phyloP scores from a whole-genome alignment of 495 filamentous ascomycete species.

The Tetracladium setigerum region DNA sequence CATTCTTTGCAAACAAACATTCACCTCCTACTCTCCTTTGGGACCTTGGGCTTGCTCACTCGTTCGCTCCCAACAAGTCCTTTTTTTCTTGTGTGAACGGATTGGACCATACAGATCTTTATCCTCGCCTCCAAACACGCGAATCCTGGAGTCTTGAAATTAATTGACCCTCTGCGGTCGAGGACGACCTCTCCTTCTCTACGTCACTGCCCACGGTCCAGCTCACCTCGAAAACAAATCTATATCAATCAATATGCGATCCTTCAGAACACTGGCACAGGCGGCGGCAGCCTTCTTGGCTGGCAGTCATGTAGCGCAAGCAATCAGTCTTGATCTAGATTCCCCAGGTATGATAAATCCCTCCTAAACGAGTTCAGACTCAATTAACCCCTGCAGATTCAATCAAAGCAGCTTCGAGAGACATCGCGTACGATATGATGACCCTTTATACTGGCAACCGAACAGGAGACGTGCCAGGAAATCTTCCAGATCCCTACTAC shows the following conservation, averaged over 20 bases:
- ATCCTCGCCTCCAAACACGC: no score
- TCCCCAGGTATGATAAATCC: constrained; percentile 11
- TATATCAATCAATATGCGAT: constrained; percentile 10
- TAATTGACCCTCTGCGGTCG: no score
- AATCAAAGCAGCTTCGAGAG: constrained; percentile 52
- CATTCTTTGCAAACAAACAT: no score
- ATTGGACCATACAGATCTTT: no score
- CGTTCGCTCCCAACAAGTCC: no score
- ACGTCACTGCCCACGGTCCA: no score
- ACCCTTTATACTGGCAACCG: constrained; percentile 62
- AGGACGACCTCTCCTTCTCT: no score
- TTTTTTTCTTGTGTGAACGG: no score
- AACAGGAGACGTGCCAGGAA: constrained; percentile 52
- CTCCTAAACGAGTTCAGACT: neutral
- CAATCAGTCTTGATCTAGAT: constrained; percentile 15
- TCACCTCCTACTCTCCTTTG: no score
- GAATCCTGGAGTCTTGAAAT: no score
- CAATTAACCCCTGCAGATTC: constrained; percentile 33
- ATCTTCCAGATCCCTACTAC: constrained; percentile 55
- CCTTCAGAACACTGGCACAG: neutral
- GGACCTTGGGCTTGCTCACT: no score
- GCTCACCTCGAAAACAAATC: no score
- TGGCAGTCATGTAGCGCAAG: constrained; percentile 7
- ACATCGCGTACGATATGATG: constrained; percentile 56
- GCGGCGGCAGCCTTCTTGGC: constrained; percentile 3